Evolutionary conservation across 2,329 filamentous ascomycete genomes (phyloP), one percentile per base, ranked within the genome.

Genomic region (Dothistroma septosporum): DNA sequence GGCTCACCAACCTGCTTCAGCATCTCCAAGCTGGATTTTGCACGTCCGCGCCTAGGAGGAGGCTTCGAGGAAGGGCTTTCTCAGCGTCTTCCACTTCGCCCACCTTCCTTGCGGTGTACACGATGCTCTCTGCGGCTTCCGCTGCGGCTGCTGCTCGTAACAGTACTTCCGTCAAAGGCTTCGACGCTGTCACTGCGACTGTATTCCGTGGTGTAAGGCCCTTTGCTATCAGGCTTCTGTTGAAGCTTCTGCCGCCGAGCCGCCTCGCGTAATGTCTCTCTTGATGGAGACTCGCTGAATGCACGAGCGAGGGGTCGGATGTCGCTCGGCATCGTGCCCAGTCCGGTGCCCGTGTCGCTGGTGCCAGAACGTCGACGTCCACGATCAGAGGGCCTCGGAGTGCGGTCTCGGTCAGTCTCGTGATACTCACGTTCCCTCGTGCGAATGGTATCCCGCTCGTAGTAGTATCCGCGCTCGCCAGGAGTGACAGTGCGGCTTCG

Each of bases 261-360:
- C 14, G 21, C 21, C 14, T 49, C 28, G n/a, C 24, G 33, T 19
- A 65, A 35, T 14, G 55, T 57, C 46, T 73, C 70, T 16, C 70
- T 60, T 22, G 70, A 71, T 10, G 71, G 71, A 57, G 70, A 72
- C 60, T 72, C 70, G 59, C 70, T 72, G 22, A 67, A 53, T 5
- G 66, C 65, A 12, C 58, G 59, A 33, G 57, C 59, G 19, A 69
- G 61, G 11, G 62, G 59, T 24, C 57, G 49, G 41, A 53, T 47
- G 44, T 60, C 54, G 54, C 50, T 60, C 2, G 55, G 63, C 32
- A 64, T 28, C 7, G 57, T 60, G 16, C 53, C 60, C 31, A 31
- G 44, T 21, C 41, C 58, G 7, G 53, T 60, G 4, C 53, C 58
- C 9, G 59, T 63, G 41, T 63, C 63, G 37, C 55, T 61, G n/a